phyloP scores from a whole-genome alignment of 106 monocot genomes.

The Apostasia ramifera region DNA sequence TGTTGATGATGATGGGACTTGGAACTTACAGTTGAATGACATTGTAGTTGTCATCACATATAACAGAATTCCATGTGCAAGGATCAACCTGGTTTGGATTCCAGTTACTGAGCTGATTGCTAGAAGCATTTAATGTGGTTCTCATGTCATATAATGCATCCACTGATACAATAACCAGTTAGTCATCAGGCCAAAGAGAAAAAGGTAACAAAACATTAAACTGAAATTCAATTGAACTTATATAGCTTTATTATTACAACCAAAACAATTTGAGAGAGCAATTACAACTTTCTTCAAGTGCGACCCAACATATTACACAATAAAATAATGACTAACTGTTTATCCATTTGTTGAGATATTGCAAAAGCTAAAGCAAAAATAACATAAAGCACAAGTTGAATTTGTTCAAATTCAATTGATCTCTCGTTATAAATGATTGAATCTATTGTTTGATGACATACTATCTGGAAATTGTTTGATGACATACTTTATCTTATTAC shows the following conservation, averaged over 20 bases:
- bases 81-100: conserved; percentile 59
- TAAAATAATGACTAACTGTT: background rate
- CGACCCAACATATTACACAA: background rate
- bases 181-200: background rate
- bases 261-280: background rate
- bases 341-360: background rate
- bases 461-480: too few relatives aligned
- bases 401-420: too few relatives aligned
- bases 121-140: conserved; percentile 35
- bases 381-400: too few relatives aligned
- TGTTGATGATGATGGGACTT: background rate
- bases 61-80: conserved; percentile 68
- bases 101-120: conserved; percentile 55
- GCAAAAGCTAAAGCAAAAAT: too few relatives aligned
- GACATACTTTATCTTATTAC: too few relatives aligned
- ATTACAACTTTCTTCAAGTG: background rate
- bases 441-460: too few relatives aligned
- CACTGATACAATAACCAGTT: conserved; percentile 20
- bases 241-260: background rate
- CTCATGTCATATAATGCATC: conserved; percentile 56
- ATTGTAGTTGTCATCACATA: conserved; percentile 70
- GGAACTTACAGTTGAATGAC: conserved; percentile 72
- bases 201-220: background rate
- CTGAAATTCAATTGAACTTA: too few relatives aligned
- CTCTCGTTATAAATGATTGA: too few relatives aligned